Base-by-base conservation (phyloP, 495 filamentous ascomycete species). In the Neurospora sp. region DNA sequence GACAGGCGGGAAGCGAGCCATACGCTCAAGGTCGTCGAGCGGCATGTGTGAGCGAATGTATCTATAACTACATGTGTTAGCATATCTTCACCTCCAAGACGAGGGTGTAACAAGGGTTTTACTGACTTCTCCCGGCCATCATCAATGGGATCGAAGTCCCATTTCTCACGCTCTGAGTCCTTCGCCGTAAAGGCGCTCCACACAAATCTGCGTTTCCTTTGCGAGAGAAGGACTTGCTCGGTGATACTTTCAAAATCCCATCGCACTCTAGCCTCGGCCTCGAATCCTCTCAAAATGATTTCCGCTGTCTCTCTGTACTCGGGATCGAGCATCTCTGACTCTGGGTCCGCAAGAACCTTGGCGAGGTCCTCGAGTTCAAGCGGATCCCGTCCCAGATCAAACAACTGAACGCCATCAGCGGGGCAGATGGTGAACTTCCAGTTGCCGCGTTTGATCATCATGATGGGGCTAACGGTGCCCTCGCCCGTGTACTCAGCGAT, bases 401-500 rank as follows among this genome's bases (percentile, higher is more conserved):
- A 97, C 18, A 97, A 88, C 85, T 93, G 91, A 11, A 91, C 87
- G 5, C 91, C 90, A 79, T 97, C 94, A 18, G 91, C 89, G 8
- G 92, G 88, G 72, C 92, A 96, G 74, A 90, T 92, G 74, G 93
- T 86, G 74, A 92, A 95, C 83, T 97, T 97, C 90, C 90, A 96
- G 62, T 83, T 83, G 12, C 92, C 93, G 62, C 92, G 89, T 39
- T 89, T 88, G 78, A 97, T 96, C 93, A 97, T 97, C 83, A 96
- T 91, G n/a, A 94, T 85, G 0, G 93, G 93, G 6, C 91, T 89
- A 73, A 94, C 86, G 4, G 93, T 96, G 62, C 93, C 93, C 82
- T 97, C 93, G 23, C 92, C 93, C 79, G 92, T 93, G 81, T 96
- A 97, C 82, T 97, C 93, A 72, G 92, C 93, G 76, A 93, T 90